phyloP scores from a whole-genome alignment of 2,329 filamentous ascomycete species.

The Magnaporthales sp. region DNA sequence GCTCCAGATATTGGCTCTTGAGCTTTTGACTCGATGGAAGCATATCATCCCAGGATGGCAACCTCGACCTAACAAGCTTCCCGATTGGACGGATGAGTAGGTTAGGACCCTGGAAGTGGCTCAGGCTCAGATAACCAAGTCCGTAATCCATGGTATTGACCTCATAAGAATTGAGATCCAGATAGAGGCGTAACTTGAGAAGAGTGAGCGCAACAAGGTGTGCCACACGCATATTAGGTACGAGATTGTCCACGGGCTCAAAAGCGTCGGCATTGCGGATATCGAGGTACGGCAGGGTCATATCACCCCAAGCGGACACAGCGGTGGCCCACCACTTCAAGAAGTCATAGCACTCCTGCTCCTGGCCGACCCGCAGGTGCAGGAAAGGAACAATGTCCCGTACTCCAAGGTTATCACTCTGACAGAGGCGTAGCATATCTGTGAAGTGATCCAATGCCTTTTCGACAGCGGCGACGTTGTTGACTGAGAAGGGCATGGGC shows the following conservation, averaged over 20 bases:
- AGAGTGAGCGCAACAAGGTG: conserved; percentile 15
- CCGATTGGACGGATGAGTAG: not conserved
- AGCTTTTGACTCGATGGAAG: not conserved
- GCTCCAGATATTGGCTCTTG: conserved; percentile 9
- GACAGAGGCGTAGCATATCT: conserved; percentile 10
- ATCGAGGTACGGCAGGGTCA: conserved; percentile 23
- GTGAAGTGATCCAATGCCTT: conserved; percentile 3
- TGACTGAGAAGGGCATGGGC: conserved; percentile 19
- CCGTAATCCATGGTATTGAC: conserved; percentile 6
- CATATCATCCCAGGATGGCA: not conserved
- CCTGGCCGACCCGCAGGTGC: conserved; percentile 20
- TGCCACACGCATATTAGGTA: not conserved
- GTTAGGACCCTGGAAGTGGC: no score
- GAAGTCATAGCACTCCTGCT: conserved; percentile 34
- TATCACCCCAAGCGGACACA: conserved; percentile 21
- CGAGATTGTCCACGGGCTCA: conserved; percentile 17
- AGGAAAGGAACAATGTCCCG: conserved; percentile 12
- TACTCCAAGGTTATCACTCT: conserved; percentile 8
- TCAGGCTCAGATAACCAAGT: conserved; percentile 10
- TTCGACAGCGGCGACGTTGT: conserved; percentile 13
- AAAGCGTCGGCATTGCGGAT: conserved; percentile 29
- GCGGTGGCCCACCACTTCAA: conserved; percentile 33
- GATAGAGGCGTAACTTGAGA: not conserved
- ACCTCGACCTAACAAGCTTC: not conserved
- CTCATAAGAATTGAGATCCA: not conserved